A percentile compares a stretch with the other conserved stretches of the same genome.
These are phyloP conservation scores for Ilyonectria robusta DNA, from an alignment of 2,329 filamentous ascomycete genomes.

Conservation along the genomic window DNA sequence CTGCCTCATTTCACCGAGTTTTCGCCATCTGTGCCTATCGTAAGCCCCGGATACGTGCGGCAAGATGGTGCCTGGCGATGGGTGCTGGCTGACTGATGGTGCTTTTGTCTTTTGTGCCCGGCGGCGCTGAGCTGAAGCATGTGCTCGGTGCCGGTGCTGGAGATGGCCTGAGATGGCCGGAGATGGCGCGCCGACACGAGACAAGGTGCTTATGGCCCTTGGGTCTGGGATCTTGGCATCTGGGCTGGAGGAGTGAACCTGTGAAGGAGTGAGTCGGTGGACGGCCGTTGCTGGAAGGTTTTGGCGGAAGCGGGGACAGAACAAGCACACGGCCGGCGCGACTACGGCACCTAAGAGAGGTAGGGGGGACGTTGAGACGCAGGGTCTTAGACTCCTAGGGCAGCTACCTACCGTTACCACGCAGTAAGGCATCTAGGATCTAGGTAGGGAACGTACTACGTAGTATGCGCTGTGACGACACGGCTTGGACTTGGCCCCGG, in stretches of 20 bases:
- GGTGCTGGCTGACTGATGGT: neutral
- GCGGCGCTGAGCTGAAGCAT: neutral
- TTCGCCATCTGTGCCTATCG: conserved; percentile 24
- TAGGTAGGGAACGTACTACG: too few relatives aligned
- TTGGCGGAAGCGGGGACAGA: conserved; percentile 17
- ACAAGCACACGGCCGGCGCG: neutral
- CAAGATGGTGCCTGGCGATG: neutral
- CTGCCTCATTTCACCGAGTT: conserved; percentile 24
- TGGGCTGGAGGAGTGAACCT: neutral
- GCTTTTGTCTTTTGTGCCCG: neutral
- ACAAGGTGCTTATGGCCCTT: conserved; percentile 10
- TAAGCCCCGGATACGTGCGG: conserved; percentile 2
- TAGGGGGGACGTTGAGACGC: neutral
- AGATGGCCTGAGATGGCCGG: neutral
- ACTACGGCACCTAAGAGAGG: neutral
- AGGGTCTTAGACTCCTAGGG: neutral
- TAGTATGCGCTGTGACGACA: conserved; percentile 1
- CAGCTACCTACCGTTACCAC: neutral
- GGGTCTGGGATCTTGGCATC: conserved; percentile 20
- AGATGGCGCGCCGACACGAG: conserved; percentile 17
- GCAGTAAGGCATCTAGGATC: neutral
- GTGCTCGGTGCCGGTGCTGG: neutral
- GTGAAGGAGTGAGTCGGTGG: neutral
- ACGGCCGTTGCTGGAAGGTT: conserved; percentile 6
- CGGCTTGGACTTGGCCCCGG: conserved; percentile 14